Percentiles rank a stretch among this genome's conserved stretches.
phyloP scores from a whole-genome alignment of 192 early-diverging fungal species.

The Phlyctochytrium arcticum region DNA sequence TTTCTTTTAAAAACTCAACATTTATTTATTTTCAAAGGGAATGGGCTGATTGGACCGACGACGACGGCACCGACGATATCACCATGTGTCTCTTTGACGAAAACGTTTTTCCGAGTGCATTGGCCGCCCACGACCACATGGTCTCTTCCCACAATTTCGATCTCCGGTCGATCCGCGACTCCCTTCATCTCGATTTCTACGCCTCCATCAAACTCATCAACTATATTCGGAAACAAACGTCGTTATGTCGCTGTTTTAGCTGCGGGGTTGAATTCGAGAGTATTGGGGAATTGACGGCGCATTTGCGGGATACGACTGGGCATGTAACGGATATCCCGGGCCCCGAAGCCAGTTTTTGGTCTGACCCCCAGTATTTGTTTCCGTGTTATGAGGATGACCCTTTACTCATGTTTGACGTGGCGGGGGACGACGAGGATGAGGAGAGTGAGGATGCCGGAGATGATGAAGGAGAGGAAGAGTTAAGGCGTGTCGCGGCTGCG shows the following conservation, averaged over 20 bases:
- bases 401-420: constrained; percentile 70
- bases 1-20: not conserved
- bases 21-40: constrained; percentile 12
- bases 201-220: constrained; percentile 80
- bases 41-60: constrained; percentile 35
- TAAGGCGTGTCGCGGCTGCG: constrained; percentile 1
- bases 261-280: constrained; percentile 54
- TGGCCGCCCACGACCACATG: constrained; percentile 70
- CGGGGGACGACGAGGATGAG: constrained; percentile 58
- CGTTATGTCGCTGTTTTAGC: constrained; percentile 62
- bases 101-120: constrained; percentile 53
- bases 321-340: constrained; percentile 19
- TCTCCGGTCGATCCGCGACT: constrained; percentile 45
- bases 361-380: constrained; percentile 67
- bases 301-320: constrained; percentile 41
- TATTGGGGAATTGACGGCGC: constrained; percentile 46
- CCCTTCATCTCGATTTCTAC: constrained; percentile 71
- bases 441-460: not conserved
- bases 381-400: constrained; percentile 87
- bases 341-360: constrained; percentile 54
- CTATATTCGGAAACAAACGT: constrained; percentile 69
- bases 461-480: not conserved
- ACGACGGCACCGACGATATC: constrained; percentile 69
- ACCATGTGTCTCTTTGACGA: constrained; percentile 83
- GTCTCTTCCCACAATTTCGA: constrained; percentile 71